Evolutionary conservation across 495 filamentous ascomycete genomes (phyloP).

Genomic region (Aspergillus olivimuriae): DNA sequence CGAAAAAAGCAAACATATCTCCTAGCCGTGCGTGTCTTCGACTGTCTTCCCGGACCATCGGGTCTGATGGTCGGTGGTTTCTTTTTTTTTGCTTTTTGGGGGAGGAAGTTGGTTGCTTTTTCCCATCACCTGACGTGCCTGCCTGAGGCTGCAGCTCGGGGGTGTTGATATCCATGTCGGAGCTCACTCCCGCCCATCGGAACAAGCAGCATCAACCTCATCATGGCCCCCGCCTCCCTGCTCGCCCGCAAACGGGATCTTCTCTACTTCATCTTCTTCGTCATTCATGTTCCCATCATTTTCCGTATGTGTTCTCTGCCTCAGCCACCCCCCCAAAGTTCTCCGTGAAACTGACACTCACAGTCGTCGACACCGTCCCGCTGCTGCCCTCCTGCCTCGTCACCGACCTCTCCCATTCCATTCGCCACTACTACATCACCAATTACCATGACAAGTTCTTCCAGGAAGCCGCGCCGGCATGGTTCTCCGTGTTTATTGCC

Average conservation of each 20-base stretch:
- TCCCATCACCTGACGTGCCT: too few species aligned
- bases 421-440: constrained; percentile 58
- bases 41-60: constrained; percentile 8
- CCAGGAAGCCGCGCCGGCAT: constrained; percentile 51
- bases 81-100: too few species aligned
- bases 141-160: too few species aligned
- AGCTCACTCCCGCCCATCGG: too few species aligned
- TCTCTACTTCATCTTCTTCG: constrained; percentile 64
- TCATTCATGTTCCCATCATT: constrained; percentile 60
- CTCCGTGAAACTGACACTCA: constrained; percentile 49
- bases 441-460: constrained; percentile 77
- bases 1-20: constrained; percentile 23
- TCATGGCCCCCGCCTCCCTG: constrained; percentile 19
- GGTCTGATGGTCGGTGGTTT: constrained; percentile 9
- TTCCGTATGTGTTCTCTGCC: constrained; percentile 67
- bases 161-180: too few species aligned
- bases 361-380: constrained; percentile 61
- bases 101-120: too few species aligned
- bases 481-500: constrained; percentile 64
- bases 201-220: background rate
- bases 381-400: constrained; percentile 54
- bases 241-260: constrained; percentile 46
- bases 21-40: background rate
- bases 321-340: constrained; percentile 59
- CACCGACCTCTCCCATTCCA: constrained; percentile 37